These are phyloP conservation scores for Calycina marina DNA, from an alignment of 2,329 filamentous ascomycete genomes.

Conservation along the genomic window DNA sequence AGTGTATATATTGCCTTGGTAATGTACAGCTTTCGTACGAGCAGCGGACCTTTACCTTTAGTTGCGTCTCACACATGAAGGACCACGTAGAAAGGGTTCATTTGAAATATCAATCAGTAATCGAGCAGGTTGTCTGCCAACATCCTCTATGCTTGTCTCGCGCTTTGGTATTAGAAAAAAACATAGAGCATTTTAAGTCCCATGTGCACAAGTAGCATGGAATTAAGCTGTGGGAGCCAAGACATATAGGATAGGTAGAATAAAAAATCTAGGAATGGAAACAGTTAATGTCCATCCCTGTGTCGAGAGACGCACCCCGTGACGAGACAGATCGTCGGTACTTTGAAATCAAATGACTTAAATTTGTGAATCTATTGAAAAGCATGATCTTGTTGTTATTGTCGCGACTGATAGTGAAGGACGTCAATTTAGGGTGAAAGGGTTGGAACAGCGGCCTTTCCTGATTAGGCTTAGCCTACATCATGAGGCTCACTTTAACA, in stretches of 20 bases:
- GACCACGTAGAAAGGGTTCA: constrained; percentile 11
- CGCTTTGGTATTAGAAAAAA: constrained; percentile 7
- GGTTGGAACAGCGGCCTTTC: no score
- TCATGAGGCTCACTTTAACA: neutral
- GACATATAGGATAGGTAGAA: no score
- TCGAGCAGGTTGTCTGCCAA: constrained; percentile 4
- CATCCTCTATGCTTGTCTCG: constrained; percentile 6
- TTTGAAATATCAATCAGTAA: constrained; percentile 3
- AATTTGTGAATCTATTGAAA: neutral
- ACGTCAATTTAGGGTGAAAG: no score
- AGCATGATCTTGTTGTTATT: neutral
- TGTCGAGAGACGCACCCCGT: neutral
- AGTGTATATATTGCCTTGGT: constrained; percentile 10
- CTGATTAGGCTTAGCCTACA: neutral
- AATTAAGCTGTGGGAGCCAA: no score
- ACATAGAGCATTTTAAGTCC: constrained; percentile 12
- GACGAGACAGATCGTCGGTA: constrained; percentile 1
- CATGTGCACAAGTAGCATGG: no score
- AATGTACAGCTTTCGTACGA: constrained; percentile 7
- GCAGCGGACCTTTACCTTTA: constrained; percentile 9
- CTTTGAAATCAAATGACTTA: constrained; percentile 1
- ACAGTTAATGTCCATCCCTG: constrained; percentile 1
- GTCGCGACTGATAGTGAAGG: no score
- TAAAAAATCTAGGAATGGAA: no score
- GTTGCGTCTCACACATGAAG: constrained; percentile 7